Conservation (phyloP, 768 basidiomycete genomes). For the Mycena galopus region DNA sequence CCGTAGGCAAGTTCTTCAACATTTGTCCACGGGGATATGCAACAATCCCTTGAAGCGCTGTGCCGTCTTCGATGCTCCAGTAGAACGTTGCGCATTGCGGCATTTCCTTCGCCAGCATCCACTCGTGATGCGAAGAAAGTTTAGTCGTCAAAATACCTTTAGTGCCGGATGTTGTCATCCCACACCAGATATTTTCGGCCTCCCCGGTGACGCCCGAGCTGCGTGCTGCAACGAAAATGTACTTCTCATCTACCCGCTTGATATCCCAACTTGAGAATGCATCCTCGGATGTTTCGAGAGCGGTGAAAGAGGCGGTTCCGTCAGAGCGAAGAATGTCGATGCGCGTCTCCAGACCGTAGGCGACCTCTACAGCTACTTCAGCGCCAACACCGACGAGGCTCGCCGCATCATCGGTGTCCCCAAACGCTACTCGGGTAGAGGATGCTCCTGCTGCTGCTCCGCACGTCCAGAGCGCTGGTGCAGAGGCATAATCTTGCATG, state of each 20-base stretch:
- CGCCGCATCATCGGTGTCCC: constrained; percentile 27
- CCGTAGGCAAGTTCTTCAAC: constrained; percentile 16
- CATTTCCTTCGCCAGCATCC: constrained; percentile 24
- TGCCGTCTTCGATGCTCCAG: constrained; percentile 30
- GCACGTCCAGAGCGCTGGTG: constrained; percentile 23
- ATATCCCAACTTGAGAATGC: constrained; percentile 29
- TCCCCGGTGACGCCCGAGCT: constrained; percentile 34
- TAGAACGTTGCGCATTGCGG: constrained; percentile 31
- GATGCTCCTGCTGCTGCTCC: neutral
- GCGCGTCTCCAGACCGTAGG: constrained; percentile 26
- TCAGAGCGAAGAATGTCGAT: constrained; percentile 22
- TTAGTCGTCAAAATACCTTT: constrained; percentile 21
- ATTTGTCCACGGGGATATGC: constrained; percentile 21
- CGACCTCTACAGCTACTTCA: constrained; percentile 27
- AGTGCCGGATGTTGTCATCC: constrained; percentile 3
- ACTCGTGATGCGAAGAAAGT: constrained; percentile 34
- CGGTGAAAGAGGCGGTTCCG: constrained; percentile 4
- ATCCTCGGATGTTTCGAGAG: constrained; percentile 27
- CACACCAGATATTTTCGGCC: constrained; percentile 30
- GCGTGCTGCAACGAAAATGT: constrained; percentile 25
- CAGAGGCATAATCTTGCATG: neutral
- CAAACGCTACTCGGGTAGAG: constrained; percentile 16
- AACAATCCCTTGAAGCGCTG: constrained; percentile 24
- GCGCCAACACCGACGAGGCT: neutral
- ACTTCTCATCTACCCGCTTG: constrained; percentile 19